These are phyloP conservation scores for Rubroboletus satanas DNA, from an alignment of 768 basidiomycete species.

Conservation along the genomic window DNA sequence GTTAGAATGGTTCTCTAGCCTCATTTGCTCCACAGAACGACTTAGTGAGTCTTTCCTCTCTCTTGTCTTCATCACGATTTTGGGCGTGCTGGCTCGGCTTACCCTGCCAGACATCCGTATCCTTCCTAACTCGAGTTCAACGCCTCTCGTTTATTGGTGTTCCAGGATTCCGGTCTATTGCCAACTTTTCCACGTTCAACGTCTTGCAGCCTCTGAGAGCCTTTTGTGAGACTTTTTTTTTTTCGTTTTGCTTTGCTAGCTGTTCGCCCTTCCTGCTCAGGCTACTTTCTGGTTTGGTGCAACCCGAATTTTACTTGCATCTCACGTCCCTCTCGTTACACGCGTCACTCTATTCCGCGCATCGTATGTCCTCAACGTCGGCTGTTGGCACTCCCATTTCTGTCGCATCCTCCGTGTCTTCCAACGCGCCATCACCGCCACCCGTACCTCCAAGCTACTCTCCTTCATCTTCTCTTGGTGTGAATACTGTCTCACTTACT, in stretches of 20 bases:
- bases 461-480: constrained; percentile 8
- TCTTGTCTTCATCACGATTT: neutral
- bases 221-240: constrained; percentile 6
- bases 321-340: constrained; percentile 6
- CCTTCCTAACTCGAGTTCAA: neutral
- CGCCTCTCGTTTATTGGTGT: neutral
- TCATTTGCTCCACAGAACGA: constrained; percentile 9
- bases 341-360: constrained; percentile 6
- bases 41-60: constrained; percentile 13
- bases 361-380: constrained; percentile 22
- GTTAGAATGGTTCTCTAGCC: constrained; percentile 22
- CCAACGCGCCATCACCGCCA: constrained; percentile 8
- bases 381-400: constrained; percentile 11
- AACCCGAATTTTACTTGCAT: constrained; percentile 3
- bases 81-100: neutral
- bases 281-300: constrained; percentile 3
- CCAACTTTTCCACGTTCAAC: constrained; percentile 1
- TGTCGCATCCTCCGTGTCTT: constrained; percentile 7
- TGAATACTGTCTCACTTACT: constrained; percentile 20
- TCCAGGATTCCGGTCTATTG: neutral
- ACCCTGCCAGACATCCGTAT: neutral
- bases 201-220: neutral
- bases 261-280: constrained; percentile 1
- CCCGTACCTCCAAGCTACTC: constrained; percentile 1
- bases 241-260: constrained; percentile 1